Conservation (phyloP, 306 rosid species). For the Lathyrus tuberosus region DNA sequence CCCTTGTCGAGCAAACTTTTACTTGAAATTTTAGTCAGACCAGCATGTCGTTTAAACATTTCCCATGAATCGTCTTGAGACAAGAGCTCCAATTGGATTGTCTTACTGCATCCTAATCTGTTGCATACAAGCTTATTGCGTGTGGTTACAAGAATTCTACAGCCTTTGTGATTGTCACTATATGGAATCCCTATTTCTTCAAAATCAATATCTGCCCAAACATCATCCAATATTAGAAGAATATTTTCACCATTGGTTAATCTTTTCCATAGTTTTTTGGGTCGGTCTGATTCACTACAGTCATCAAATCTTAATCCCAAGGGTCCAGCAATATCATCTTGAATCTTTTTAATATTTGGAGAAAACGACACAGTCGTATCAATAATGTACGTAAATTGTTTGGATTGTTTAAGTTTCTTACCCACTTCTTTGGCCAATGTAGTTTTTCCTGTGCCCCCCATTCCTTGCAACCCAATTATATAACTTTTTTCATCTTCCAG, state of each 20-base stretch:
- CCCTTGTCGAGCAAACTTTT: not conserved
- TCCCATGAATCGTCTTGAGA: not conserved
- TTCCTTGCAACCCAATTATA: slow-evolving; percentile 26
- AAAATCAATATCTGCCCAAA: slow-evolving; percentile 6
- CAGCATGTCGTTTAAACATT: slow-evolving; percentile 9
- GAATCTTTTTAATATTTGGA: slow-evolving; percentile 11
- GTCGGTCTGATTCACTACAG: not conserved
- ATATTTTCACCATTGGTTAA: slow-evolving; percentile 12
- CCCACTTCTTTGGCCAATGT: slow-evolving; percentile 31
- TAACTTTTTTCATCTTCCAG: not conserved
- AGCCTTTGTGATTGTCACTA: not conserved
- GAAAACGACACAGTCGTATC: not conserved
- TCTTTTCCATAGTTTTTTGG: not conserved
- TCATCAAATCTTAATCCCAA: not conserved
- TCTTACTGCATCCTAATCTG: not conserved
- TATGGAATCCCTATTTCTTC: slow-evolving; percentile 12
- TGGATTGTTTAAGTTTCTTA: not conserved
- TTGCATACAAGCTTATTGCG: not conserved
- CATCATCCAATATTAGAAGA: slow-evolving; percentile 38
- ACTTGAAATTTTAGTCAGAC: not conserved
- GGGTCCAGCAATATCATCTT: slow-evolving; percentile 21
- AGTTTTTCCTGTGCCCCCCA: slow-evolving; percentile 35
- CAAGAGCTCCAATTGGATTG: not conserved
- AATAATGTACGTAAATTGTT: not conserved
- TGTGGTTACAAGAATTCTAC: slow-evolving; percentile 28